Evolutionary conservation across 345 rosid genomes (phyloP), one percentile per base, ranked within the genome.

Genomic region (Psidium friedrichsthalianum): DNA sequence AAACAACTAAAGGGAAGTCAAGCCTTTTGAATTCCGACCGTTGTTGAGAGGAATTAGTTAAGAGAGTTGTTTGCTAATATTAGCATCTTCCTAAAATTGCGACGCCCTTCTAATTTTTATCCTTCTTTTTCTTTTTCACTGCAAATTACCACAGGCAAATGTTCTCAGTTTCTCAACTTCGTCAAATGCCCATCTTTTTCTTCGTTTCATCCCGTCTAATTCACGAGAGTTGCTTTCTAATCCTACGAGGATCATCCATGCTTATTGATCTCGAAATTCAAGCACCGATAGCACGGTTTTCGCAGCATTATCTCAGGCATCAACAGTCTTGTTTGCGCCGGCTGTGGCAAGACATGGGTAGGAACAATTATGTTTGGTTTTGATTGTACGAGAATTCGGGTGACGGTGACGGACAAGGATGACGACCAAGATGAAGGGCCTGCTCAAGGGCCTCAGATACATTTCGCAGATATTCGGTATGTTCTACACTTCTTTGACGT

Each of bases 61-160:
- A 69, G 80, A 69, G 80, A 36, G 40, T 69, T 12, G 80, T 36
- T 69, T 69, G 25, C 80, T 69, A 69, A 69, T 36, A 4, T 69
- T 69, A 36, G 80, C 47, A 32, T 56, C 61, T n/a, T 44, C 90
- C 91, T 88, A 86, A 86, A 90, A 88, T 86, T 64, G 88, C 88
- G 89, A 90, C 16, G 51, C 52, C 76, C 69, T 85, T 87, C 58
- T 87, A 86, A 89, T 82, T 88, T 83, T 56, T 80, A 86, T 88
- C 86, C 29, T 8, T 52, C 40, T 15, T 51, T 14, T 13, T 47
- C 84, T 14, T 82, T 53, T 54, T 51, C 25, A 52, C 56, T 81
- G 83, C 83, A 81, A 81, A 81, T 51, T 36, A 36, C 32, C 32
- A 20, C 18, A 11, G 21, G 74, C 74, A 29, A 29, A 29, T 29